These are phyloP conservation scores for Cercophora newfieldiana DNA, from an alignment of 495 filamentous ascomycete species.

Conservation along the genomic window DNA sequence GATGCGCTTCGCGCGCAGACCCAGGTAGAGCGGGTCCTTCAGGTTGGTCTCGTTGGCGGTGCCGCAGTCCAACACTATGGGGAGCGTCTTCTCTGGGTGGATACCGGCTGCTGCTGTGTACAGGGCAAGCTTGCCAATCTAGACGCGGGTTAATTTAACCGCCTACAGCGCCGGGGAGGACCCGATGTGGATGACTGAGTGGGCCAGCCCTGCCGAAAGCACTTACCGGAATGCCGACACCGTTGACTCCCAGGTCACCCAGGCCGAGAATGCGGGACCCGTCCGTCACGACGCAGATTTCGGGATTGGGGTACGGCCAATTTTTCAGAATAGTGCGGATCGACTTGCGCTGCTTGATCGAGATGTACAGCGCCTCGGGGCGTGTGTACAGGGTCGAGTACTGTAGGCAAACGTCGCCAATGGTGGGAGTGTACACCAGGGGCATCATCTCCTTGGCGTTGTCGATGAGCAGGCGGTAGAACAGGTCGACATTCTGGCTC, in stretches of 20 bases:
- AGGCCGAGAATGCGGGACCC: conserved; percentile 94
- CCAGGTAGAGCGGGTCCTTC: conserved; percentile 92
- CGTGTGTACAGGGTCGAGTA: conserved; percentile 96
- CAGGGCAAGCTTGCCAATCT: conserved; percentile 83
- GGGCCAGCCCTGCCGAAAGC: conserved; percentile 11
- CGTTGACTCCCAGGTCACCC: conserved; percentile 94
- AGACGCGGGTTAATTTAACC: conserved; percentile 29
- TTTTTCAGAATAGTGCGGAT: conserved; percentile 81
- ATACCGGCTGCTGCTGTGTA: conserved; percentile 98
- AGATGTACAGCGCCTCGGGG: conserved; percentile 92
- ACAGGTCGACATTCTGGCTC: conserved; percentile 86
- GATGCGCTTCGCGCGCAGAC: conserved; percentile 79
- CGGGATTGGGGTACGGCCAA: conserved; percentile 83
- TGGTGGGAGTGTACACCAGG: conserved; percentile 94
- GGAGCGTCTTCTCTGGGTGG: conserved; percentile 85
- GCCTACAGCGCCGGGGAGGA: not conserved
- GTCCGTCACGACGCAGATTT: conserved; percentile 97
- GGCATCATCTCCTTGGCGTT: conserved; percentile 91
- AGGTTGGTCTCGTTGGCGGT: conserved; percentile 87
- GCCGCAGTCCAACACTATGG: conserved; percentile 87
- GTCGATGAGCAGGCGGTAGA: conserved; percentile 89
- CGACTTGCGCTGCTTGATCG: conserved; percentile 83
- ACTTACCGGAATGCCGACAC: conserved; percentile 95
- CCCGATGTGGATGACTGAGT: conserved; percentile 1
- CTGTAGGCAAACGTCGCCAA: conserved; percentile 92